Percentiles rank a stretch among this genome's conserved stretches.
Conservation (phyloP, 2,329 filamentous ascomycete species). For the Phyllosticta paracitricarpa region DNA sequence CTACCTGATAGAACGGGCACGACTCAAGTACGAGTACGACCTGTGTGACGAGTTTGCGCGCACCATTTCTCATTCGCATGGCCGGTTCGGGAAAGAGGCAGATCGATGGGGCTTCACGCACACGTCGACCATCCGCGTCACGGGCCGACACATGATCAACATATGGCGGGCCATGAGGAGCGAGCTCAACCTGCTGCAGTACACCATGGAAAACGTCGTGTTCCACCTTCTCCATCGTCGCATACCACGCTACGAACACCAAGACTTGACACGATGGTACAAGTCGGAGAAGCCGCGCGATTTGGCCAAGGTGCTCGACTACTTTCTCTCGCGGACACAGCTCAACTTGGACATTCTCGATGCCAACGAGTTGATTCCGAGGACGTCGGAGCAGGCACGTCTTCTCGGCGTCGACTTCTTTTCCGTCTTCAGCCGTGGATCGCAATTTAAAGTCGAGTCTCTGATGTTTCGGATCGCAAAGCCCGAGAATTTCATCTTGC, state of each 20-base stretch:
- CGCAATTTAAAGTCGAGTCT: conserved; percentile 97
- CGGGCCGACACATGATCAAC: conserved; percentile 91
- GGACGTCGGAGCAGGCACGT: conserved; percentile 89
- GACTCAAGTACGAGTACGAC: conserved; percentile 78
- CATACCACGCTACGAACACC: conserved; percentile 77
- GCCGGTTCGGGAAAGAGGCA: conserved; percentile 73
- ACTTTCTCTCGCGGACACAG: conserved; percentile 66
- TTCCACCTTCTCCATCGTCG: conserved; percentile 83
- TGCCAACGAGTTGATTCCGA: conserved; percentile 74
- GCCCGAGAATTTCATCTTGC: conserved; percentile 83
- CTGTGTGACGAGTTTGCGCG: conserved; percentile 86
- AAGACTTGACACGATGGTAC: conserved; percentile 76
- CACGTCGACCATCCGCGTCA: conserved; percentile 85
- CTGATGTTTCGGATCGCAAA: conserved; percentile 98
- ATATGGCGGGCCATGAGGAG: conserved; percentile 92
- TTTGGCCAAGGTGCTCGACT: conserved; percentile 63
- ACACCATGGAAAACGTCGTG: conserved; percentile 90
- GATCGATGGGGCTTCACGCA: conserved; percentile 93
- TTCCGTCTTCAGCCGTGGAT: conserved; percentile 87
- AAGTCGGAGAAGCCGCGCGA: conserved; percentile 56
- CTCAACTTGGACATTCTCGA: conserved; percentile 87
- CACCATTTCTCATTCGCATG: conserved; percentile 73
- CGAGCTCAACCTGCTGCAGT: conserved; percentile 86
- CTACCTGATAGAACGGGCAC: conserved; percentile 82
- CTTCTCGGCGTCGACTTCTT: conserved; percentile 93